Percentiles rank a stretch among this genome's conserved stretches.
phyloP scores from a whole-genome alignment of 345 rosid species.

The Melaleuca alternifolia region DNA sequence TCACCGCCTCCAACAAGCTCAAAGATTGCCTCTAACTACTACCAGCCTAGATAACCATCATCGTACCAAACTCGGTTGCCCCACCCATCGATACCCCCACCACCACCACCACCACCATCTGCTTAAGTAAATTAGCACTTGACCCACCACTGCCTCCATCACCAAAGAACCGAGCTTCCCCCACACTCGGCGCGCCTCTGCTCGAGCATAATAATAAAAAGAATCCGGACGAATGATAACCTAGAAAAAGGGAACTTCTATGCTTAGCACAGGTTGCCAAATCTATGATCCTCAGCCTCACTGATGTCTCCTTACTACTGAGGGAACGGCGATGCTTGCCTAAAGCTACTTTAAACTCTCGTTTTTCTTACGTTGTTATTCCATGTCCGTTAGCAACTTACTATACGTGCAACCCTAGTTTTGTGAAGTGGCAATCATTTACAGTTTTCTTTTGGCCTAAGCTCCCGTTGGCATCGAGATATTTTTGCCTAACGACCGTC shows the following conservation, averaged over 20 bases:
- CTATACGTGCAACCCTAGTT: not conserved
- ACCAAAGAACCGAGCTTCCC: not conserved
- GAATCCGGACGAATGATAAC: not conserved
- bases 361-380: not conserved
- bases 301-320: too few species aligned
- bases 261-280: not conserved
- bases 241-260: not conserved
- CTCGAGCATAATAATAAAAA: not conserved
- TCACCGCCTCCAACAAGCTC: not conserved
- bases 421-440: not conserved
- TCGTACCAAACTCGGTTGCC: too few species aligned
- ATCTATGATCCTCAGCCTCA: not conserved
- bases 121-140: not conserved
- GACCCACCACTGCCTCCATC: not conserved
- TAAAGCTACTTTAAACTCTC: not conserved
- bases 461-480: not conserved
- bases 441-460: not conserved
- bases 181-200: not conserved
- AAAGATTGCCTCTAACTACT: not conserved
- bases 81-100: too few species aligned
- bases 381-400: not conserved
- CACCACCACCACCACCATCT: rapidly evolving
- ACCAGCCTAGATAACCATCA: not conserved
- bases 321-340: not conserved
- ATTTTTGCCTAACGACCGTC: not conserved